These are phyloP conservation scores for Trichocomaceae sp. DNA, from an alignment of 2,329 filamentous ascomycete genomes.

Conservation along the genomic window DNA sequence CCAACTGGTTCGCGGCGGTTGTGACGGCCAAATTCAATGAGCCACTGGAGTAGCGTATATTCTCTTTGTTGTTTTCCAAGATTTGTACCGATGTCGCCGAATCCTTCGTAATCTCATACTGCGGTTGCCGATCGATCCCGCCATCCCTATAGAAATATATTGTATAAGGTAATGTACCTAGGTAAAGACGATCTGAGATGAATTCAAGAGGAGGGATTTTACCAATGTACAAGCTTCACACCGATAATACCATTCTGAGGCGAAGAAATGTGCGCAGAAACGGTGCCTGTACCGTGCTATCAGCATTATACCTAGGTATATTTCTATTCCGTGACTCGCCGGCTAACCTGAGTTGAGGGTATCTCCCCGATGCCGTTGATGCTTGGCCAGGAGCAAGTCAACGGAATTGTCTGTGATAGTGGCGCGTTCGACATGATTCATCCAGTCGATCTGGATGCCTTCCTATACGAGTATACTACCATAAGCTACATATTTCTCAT, in stretches of 20 bases:
- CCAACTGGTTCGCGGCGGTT: constrained; percentile 29
- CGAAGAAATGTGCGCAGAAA: constrained; percentile 29
- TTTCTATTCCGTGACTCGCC: too few species aligned
- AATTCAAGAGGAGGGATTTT: not conserved
- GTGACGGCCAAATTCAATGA: constrained; percentile 27
- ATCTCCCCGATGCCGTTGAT: constrained; percentile 8
- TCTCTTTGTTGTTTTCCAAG: constrained; percentile 20
- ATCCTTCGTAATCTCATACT: constrained; percentile 26
- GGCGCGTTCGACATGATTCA: constrained; percentile 3
- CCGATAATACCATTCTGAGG: constrained; percentile 32
- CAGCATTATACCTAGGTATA: not conserved
- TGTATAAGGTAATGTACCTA: not conserved
- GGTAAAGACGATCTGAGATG: not conserved
- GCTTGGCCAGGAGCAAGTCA: not conserved
- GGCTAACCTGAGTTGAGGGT: too few species aligned
- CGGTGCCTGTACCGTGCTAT: constrained; percentile 21
- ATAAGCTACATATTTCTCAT: too few species aligned
- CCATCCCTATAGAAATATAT: constrained; percentile 25
- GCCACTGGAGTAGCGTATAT: constrained; percentile 28
- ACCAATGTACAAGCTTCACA: constrained; percentile 34
- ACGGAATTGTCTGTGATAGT: not conserved
- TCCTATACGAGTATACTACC: too few species aligned
- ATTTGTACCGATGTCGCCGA: constrained; percentile 22
- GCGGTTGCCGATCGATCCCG: constrained; percentile 28
- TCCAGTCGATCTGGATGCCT: constrained; percentile 18